A percentile compares a stretch with the other conserved stretches of the same genome.
Conservation (phyloP, 495 filamentous ascomycete genomes). For the Trichoderma gamsii region DNA sequence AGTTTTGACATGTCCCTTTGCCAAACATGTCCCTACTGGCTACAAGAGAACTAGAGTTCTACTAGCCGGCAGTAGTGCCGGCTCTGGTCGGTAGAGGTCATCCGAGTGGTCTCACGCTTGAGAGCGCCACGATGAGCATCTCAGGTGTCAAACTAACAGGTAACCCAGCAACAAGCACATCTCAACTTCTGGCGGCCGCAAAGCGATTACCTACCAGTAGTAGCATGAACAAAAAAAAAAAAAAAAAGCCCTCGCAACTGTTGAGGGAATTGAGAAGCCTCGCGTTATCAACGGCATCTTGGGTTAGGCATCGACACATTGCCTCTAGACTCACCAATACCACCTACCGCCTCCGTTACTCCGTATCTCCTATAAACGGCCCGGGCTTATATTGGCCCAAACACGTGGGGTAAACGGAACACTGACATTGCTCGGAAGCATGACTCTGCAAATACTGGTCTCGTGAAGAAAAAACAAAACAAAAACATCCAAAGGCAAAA, state of each 20-base stretch:
- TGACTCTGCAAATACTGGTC: neutral
- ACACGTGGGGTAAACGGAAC: constrained; percentile 2
- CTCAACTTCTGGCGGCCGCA: neutral
- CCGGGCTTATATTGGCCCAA: neutral
- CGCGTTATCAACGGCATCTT: no score
- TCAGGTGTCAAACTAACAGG: no score
- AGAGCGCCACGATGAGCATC: neutral
- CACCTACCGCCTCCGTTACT: neutral
- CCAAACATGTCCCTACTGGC: neutral
- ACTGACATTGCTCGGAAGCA: neutral
- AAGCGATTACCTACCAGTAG: no score
- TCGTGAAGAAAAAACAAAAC: neutral
- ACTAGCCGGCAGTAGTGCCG: constrained; percentile 8
- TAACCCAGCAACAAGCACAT: neutral
- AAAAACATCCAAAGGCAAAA: neutral
- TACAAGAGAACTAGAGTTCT: neutral
- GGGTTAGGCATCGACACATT: constrained; percentile 9
- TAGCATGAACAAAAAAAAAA: neutral
- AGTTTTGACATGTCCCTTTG: neutral
- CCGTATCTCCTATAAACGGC: neutral
- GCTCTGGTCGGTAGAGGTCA: constrained; percentile 8
- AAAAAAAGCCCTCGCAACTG: neutral
- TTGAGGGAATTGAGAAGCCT: neutral
- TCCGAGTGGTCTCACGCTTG: neutral
- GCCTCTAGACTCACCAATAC: neutral